Percentiles rank a stretch among this genome's conserved stretches.
Evolutionary conservation across 768 basidiomycete species (phyloP).

Genomic region (Mycena haematopus): DNA sequence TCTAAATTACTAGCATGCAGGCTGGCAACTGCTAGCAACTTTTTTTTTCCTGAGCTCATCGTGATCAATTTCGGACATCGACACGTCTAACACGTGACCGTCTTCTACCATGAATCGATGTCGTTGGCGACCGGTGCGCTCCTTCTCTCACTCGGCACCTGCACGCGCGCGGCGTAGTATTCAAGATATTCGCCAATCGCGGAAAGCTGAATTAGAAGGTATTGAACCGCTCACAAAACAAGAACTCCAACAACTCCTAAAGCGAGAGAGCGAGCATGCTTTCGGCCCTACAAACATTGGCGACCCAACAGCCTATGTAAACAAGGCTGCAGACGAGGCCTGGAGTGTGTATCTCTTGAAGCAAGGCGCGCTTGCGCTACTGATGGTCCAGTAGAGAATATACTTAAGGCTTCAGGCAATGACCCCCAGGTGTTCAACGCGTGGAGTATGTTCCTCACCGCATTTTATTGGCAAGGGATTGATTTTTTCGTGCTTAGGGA

Average conservation of each 20-base stretch:
- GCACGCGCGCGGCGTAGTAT: constrained; percentile 17
- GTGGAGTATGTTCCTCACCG: constrained; percentile 20
- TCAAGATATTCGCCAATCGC: constrained; percentile 15
- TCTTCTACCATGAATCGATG: neutral
- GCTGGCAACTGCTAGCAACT: neutral
- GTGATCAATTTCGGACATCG: no score
- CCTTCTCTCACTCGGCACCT: constrained; percentile 18
- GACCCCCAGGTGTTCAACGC: constrained; percentile 22
- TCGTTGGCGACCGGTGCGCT: neutral
- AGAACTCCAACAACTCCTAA: constrained; percentile 10
- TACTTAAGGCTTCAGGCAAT: constrained; percentile 23
- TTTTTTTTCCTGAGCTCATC: no score
- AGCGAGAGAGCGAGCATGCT: constrained; percentile 21
- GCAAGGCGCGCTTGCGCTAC: neutral
- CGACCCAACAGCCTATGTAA: constrained; percentile 17
- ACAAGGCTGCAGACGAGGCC: constrained; percentile 22
- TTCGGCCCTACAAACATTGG: constrained; percentile 15
- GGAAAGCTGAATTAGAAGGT: neutral
- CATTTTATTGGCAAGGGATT: neutral
- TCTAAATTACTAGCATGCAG: neutral
- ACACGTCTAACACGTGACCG: constrained; percentile 8
- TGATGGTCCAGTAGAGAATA: constrained; percentile 15
- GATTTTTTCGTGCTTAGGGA: constrained; percentile 7
- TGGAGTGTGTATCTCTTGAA: constrained; percentile 22
- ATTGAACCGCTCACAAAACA: constrained; percentile 9